A percentile compares a stretch with the other conserved stretches of the same genome.
Conservation (phyloP, 2,329 filamentous ascomycete genomes). For the Huntiella moniliformis region DNA sequence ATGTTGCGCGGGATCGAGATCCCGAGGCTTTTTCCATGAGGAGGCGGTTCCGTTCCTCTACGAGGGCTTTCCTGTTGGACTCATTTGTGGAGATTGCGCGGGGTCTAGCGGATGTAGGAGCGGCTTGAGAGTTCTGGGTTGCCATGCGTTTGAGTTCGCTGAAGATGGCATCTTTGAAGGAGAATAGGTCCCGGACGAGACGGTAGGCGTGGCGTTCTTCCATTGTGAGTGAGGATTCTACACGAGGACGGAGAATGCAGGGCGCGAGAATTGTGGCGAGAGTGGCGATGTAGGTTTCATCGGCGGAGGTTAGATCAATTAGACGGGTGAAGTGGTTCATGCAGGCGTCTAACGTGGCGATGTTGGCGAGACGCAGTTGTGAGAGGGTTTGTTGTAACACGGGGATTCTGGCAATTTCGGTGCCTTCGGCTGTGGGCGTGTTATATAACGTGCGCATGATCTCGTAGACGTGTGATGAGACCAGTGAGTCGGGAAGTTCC, state of each 20-base stretch:
- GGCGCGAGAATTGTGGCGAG: constrained; percentile 62
- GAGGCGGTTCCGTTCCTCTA: constrained; percentile 81
- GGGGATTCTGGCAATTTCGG: constrained; percentile 63
- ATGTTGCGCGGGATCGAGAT: constrained; percentile 52
- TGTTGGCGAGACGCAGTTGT: constrained; percentile 87
- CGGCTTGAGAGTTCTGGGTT: constrained; percentile 41
- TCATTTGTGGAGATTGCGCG: constrained; percentile 89
- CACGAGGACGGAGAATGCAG: constrained; percentile 72
- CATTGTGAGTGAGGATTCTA: constrained; percentile 79
- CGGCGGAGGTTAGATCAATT: constrained; percentile 89
- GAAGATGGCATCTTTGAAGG: constrained; percentile 89
- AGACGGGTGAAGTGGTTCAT: constrained; percentile 96
- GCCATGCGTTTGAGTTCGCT: constrained; percentile 86
- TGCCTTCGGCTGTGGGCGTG: constrained; percentile 56
- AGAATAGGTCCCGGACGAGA: constrained; percentile 76
- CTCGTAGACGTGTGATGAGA: constrained; percentile 95
- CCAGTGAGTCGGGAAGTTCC: constrained; percentile 92
- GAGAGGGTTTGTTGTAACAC: constrained; percentile 92
- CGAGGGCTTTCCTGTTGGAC: constrained; percentile 79
- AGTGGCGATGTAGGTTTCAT: constrained; percentile 62
- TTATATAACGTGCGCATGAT: constrained; percentile 96
- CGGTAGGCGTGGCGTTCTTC: constrained; percentile 88
- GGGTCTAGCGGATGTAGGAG: constrained; percentile 39
- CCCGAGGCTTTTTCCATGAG: constrained; percentile 48
- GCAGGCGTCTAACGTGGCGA: constrained; percentile 93